These are phyloP conservation scores for Talaromyces wortmannii DNA, from an alignment of 495 filamentous ascomycete species.

Conservation along the genomic window DNA sequence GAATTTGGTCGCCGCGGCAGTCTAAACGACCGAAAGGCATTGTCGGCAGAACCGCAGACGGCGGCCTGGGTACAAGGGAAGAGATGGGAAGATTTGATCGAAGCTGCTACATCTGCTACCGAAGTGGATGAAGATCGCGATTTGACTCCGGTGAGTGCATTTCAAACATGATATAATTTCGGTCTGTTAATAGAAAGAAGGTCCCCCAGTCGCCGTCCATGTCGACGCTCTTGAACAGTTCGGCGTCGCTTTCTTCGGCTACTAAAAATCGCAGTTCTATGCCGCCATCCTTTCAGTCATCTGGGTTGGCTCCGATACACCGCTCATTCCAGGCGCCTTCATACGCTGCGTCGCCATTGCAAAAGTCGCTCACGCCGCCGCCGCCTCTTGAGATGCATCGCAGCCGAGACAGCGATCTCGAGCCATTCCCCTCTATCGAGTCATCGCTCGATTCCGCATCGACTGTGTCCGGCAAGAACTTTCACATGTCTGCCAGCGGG, in stretches of 20 bases:
- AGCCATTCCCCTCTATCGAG: conserved; percentile 84
- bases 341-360: conserved; percentile 80
- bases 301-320: conserved; percentile 31
- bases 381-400: conserved; percentile 60
- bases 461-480: conserved; percentile 50
- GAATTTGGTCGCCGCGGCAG: conserved; percentile 60
- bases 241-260: conserved; percentile 31
- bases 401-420: conserved; percentile 47
- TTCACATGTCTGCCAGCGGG: conserved; percentile 51
- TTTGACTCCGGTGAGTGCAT: conserved; percentile 63
- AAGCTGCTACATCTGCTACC: conserved; percentile 83
- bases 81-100: conserved; percentile 90
- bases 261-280: conserved; percentile 65
- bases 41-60: conserved; percentile 71
- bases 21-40: conserved; percentile 70
- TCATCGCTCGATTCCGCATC: conserved; percentile 52
- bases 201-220: conserved; percentile 60
- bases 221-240: conserved; percentile 31
- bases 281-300: conserved; percentile 53
- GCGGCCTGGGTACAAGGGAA: conserved; percentile 71
- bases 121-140: conserved; percentile 82
- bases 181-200: conserved; percentile 21
- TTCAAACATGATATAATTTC: neutral
- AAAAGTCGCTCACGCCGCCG: conserved; percentile 77
- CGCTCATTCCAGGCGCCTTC: conserved; percentile 54